Base-by-base conservation (phyloP, 176 grass and related monocot genomes). In the Oryza longistaminata region DNA sequence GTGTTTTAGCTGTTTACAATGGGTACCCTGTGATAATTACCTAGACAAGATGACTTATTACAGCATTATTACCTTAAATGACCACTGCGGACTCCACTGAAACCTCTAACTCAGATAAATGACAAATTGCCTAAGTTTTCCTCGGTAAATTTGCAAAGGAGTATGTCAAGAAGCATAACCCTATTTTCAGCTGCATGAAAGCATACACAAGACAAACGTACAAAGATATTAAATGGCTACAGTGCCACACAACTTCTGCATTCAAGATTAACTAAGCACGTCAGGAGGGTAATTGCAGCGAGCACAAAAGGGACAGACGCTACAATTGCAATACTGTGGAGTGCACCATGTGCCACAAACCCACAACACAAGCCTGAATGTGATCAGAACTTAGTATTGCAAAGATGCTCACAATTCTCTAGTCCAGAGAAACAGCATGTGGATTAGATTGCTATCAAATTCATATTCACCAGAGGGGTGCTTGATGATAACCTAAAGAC, bases 141-240 rank as follows among this genome's bases (percentile, higher is more conserved):
- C 74, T 45, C 58, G 6, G 22, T 44, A 49, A 11, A 68, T 78
- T 70, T 70, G 61, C 17, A 83, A 83, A 69, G 17, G 29, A 68
- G 66, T 77, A 76, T 6, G 72, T 67, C 48, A 55, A 77, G 35
- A 68, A 62, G 66, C 66, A 66, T 7, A 70, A 53, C 82, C 25
- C 31, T 25, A 78, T 62, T 81, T 61, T 37, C 61, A 87, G 61
- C 37, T 60, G 67, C 83, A 86, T 66, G 68, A 44, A 66, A 68
- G n/a, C 48, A 42, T 22, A 58, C 9, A 61, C 26, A 37, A 78
- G 34, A 60, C 8, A 90, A 60, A 50, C 55, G 21, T 64, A 77
- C 64, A 31, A 82, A 66, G 53, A 78, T 31, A 26, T 44, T 24
- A 66, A 27, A 68, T 80, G 48, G 76, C 37, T 85, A 67, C 58